Evolutionary conservation across 495 filamentous ascomycete species (phyloP), one percentile per base, ranked within the genome.

Genomic region (Opeltia flavorubescens): DNA sequence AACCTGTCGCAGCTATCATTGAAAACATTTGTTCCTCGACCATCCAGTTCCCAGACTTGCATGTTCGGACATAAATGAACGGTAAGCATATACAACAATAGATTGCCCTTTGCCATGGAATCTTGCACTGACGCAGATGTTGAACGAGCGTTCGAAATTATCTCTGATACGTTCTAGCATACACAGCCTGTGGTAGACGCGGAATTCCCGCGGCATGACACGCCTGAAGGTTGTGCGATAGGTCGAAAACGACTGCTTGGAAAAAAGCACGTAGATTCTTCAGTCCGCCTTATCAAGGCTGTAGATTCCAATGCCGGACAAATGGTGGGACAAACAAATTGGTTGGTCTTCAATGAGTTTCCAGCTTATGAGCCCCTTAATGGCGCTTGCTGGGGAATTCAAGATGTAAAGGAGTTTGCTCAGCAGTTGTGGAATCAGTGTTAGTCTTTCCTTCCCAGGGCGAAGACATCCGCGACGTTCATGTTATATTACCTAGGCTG

Each of bases 31-130:
- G n/a, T n/a, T n/a, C n/a, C n/a, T n/a, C n/a, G n/a, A n/a, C n/a
- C n/a, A n/a, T n/a, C n/a, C n/a, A n/a, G n/a, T n/a, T n/a, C n/a
- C n/a, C n/a, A n/a, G n/a, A n/a, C n/a, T n/a, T n/a, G n/a, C n/a
- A n/a, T n/a, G n/a, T n/a, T n/a, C n/a, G n/a, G n/a, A n/a, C n/a
- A n/a, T n/a, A n/a, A n/a, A n/a, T n/a, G n/a, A n/a, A n/a, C n/a
- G n/a, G n/a, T n/a, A n/a, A n/a, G n/a, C n/a, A n/a, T n/a, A n/a
- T n/a, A n/a, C n/a, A n/a, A n/a, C n/a, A n/a, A n/a, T 50, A 70
- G 75, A 9, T 60, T 78, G 0, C 75, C 74, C 3, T 57, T 77
- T 9, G 46, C 59, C 45, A 64, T 77, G 34, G 29, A 9, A 9
- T 15, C 30, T 9, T 33, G 30, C 30, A 9, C 9, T 9, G 30